Evolutionary conservation across 805 yeast genomes (phyloP).

Genomic region (Saccharomycopsis oosterbeekiorum): DNA sequence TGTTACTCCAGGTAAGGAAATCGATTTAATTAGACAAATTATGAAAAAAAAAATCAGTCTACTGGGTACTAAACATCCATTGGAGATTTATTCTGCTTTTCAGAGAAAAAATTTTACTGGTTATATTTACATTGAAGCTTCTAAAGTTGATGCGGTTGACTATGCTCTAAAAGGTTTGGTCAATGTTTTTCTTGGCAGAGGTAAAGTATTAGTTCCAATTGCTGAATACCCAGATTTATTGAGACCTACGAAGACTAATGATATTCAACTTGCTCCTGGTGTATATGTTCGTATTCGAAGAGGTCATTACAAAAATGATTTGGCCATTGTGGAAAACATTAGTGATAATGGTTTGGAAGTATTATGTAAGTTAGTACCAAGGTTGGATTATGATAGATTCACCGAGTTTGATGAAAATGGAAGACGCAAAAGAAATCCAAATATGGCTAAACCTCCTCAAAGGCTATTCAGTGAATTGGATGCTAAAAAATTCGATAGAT

Average conservation of each 20-base stretch:
- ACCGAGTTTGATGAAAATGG: slow-evolving; percentile 42
- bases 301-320: slow-evolving; percentile 86
- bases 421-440: slow-evolving; percentile 35
- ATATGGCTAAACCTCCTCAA: slow-evolving; percentile 47
- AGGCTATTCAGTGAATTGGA: slow-evolving; percentile 81
- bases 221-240: slow-evolving; percentile 89
- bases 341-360: slow-evolving; percentile 94
- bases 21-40: slow-evolving; percentile 76
- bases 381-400: slow-evolving; percentile 79
- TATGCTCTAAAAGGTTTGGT: slow-evolving; percentile 84
- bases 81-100: slow-evolving; percentile 80
- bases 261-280: slow-evolving; percentile 83
- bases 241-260: slow-evolving; percentile 81
- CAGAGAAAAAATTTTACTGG: slow-evolving; percentile 92
- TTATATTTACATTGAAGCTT: slow-evolving; percentile 88
- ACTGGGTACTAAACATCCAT: slow-evolving; percentile 64
- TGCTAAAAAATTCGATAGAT: slow-evolving; percentile 77
- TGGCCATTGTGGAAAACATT: slow-evolving; percentile 86
- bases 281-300: slow-evolving; percentile 83
- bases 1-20: slow-evolving; percentile 88
- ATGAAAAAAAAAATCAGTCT: slow-evolving; percentile 75
- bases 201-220: slow-evolving; percentile 70
- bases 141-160: slow-evolving; percentile 84
- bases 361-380: slow-evolving; percentile 84
- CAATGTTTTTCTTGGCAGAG: slow-evolving; percentile 51